Conservation (phyloP, 257 asterid genomes). For the Fraxinus quadrangulata region DNA sequence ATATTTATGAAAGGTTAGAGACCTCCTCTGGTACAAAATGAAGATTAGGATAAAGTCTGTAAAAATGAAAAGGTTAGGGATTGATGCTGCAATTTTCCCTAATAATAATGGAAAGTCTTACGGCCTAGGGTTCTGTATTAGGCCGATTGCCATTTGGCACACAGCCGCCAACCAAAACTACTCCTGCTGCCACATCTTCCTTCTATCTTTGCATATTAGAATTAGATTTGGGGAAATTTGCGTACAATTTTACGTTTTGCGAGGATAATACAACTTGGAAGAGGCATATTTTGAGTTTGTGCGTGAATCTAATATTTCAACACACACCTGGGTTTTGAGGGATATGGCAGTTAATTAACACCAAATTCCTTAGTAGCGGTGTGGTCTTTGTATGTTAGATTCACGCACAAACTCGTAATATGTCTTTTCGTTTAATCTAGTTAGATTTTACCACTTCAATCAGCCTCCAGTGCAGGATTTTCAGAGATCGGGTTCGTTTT, state of each 20-base stretch:
- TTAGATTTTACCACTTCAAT: neutral
- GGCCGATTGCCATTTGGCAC: neutral
- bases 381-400: constrained; percentile 12
- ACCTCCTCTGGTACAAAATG: no score
- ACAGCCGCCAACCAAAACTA: neutral
- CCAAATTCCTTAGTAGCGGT: no score
- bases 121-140: neutral
- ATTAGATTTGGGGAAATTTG: neutral
- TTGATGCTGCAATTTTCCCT: no score
- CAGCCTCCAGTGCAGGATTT: neutral
- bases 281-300: constrained; percentile 27
- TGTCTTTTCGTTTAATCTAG: constrained; percentile 4
- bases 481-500: neutral
- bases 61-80: no score
- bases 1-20: no score
- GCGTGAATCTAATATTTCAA: constrained; percentile 13
- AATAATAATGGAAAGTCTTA: no score
- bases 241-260: neutral
- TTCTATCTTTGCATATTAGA: neutral
- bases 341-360: neutral
- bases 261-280: neutral
- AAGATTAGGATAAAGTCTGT: no score
- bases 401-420: constrained; percentile 37
- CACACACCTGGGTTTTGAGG: neutral
- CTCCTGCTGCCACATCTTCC: neutral